These are phyloP conservation scores for Boletus edulis DNA, from an alignment of 768 basidiomycete genomes.

Conservation along the genomic window DNA sequence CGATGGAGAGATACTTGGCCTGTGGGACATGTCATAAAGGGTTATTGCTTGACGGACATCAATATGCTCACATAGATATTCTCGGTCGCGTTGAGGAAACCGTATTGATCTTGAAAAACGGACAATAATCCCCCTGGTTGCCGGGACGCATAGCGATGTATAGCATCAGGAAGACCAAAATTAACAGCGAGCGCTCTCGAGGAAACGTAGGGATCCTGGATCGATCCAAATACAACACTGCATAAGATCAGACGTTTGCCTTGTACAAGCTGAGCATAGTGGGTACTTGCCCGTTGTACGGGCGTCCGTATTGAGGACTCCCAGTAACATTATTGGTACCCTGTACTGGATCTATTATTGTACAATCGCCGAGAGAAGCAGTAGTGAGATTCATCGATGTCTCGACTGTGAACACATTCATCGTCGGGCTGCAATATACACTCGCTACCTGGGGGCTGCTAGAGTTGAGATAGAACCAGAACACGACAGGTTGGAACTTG, in stretches of 20 bases:
- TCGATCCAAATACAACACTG: constrained; percentile 43
- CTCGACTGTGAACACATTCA: constrained; percentile 42
- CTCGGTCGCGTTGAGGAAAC: constrained; percentile 52
- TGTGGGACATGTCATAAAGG: constrained; percentile 17
- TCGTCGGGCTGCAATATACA: constrained; percentile 57
- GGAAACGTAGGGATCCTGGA: constrained; percentile 43
- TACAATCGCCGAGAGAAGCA: constrained; percentile 39
- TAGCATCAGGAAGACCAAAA: constrained; percentile 58
- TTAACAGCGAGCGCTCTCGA: constrained; percentile 49
- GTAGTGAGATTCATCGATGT: constrained; percentile 46
- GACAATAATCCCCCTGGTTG: constrained; percentile 39
- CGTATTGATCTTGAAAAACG: constrained; percentile 47
- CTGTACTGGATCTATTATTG: constrained; percentile 25
- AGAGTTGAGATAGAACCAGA: constrained; percentile 56
- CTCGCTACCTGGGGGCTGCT: constrained; percentile 41
- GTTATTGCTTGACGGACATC: not conserved
- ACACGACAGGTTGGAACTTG: constrained; percentile 56
- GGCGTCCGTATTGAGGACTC: constrained; percentile 39
- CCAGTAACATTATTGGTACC: constrained; percentile 53
- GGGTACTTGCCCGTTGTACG: constrained; percentile 56
- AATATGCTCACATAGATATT: constrained; percentile 31
- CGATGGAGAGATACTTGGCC: constrained; percentile 58
- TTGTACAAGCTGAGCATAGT: not conserved
- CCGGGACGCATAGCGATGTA: constrained; percentile 52
- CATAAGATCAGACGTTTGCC: not conserved